Percentiles rank a stretch among this genome's conserved stretches.
phyloP scores from a whole-genome alignment of 2,329 filamentous ascomycete species.

The Colletotrichum agaves region DNA sequence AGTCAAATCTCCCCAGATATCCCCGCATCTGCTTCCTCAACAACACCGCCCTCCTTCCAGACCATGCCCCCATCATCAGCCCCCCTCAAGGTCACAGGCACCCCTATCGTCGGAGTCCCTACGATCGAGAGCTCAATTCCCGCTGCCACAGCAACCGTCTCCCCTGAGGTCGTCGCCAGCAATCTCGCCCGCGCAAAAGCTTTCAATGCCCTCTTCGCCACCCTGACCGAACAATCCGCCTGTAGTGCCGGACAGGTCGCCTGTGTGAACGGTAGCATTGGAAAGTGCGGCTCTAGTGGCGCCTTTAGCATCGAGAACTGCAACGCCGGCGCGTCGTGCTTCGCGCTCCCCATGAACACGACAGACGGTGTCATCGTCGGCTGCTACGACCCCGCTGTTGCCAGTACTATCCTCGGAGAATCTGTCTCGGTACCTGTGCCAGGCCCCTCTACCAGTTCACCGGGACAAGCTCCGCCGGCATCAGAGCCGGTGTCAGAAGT shows the following conservation, averaged over 20 bases:
- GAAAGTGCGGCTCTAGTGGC: conserved; percentile 55
- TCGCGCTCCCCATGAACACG: conserved; percentile 64
- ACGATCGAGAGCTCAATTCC: conserved; percentile 52
- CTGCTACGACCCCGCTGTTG: conserved; percentile 56
- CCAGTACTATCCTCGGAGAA: conserved; percentile 54
- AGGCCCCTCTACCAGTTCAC: conserved; percentile 8
- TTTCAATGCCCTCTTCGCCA: conserved; percentile 60
- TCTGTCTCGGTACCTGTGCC: conserved; percentile 38
- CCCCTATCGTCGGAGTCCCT: conserved; percentile 52
- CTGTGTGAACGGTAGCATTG: conserved; percentile 62
- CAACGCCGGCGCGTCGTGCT: conserved; percentile 54
- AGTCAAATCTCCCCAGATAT: not conserved
- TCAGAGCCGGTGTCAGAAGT: conserved; percentile 9
- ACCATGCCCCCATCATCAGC: not conserved
- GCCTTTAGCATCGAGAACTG: conserved; percentile 55
- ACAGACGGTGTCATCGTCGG: conserved; percentile 59
- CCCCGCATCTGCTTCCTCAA: not conserved
- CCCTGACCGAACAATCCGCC: conserved; percentile 55
- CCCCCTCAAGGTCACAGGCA: conserved; percentile 45
- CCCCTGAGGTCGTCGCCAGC: conserved; percentile 53
- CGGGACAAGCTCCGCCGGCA: not conserved
- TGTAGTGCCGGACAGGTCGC: conserved; percentile 61
- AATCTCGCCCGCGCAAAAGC: conserved; percentile 57
- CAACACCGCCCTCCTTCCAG: not conserved
- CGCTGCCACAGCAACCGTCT: conserved; percentile 52